Evolutionary conservation across 2,329 filamentous ascomycete species (phyloP).

Genomic region (Pezicula carpinea): DNA sequence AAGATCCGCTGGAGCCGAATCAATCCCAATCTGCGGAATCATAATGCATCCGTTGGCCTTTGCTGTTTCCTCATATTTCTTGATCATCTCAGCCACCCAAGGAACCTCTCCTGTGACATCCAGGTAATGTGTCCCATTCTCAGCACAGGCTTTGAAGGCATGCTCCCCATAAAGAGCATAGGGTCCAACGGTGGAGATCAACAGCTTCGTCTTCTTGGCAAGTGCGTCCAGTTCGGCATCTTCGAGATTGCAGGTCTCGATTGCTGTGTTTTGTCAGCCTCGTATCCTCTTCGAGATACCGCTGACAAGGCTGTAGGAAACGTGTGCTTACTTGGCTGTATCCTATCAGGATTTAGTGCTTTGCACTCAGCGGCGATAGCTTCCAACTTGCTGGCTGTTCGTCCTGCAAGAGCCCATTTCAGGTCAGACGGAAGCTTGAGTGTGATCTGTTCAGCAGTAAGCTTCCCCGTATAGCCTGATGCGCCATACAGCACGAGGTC

Average conservation of each 20-base stretch:
- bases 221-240: slow-evolving; percentile 42
- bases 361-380: slow-evolving; percentile 63
- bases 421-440: slow-evolving; percentile 67
- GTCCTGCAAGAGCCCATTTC: slow-evolving; percentile 84
- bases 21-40: slow-evolving; percentile 57
- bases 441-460: slow-evolving; percentile 71
- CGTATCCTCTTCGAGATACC: not conserved
- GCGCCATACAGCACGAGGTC: slow-evolving; percentile 64
- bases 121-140: slow-evolving; percentile 59
- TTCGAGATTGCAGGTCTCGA: slow-evolving; percentile 48
- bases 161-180: slow-evolving; percentile 52
- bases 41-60: slow-evolving; percentile 51
- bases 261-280: slow-evolving; percentile 28
- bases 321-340: slow-evolving; percentile 57
- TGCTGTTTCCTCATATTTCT: slow-evolving; percentile 50
- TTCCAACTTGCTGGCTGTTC: slow-evolving; percentile 72
- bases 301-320: not conserved
- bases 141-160: slow-evolving; percentile 57
- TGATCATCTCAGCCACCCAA: slow-evolving; percentile 55
- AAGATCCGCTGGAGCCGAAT: slow-evolving; percentile 37
- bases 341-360: slow-evolving; percentile 62
- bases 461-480: slow-evolving; percentile 78
- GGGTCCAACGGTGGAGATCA: slow-evolving; percentile 57
- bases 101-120: slow-evolving; percentile 58
- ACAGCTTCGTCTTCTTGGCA: slow-evolving; percentile 49